These are phyloP conservation scores for Chaetoceros tenuissimus DNA, from an alignment of 108 stramenopile species.

Conservation along the genomic window DNA sequence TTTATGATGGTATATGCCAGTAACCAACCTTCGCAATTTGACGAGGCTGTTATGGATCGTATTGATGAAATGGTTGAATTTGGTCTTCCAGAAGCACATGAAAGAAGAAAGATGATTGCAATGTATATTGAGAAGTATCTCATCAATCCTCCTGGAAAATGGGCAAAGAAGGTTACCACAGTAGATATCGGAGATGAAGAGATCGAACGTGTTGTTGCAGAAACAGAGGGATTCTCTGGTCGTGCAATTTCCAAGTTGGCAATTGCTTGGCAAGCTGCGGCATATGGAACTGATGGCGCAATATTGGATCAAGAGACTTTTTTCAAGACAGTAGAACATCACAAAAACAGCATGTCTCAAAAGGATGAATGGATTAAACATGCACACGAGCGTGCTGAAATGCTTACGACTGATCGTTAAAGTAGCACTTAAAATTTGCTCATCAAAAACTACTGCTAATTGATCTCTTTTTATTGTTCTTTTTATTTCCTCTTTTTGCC, in stretches of 20 bases:
- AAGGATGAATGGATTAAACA: constrained; percentile 78
- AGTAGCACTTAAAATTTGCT: neutral
- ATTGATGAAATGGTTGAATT: constrained; percentile 99
- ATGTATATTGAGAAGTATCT: constrained; percentile 97
- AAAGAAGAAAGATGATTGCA: constrained; percentile 88
- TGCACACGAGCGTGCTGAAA: constrained; percentile 51
- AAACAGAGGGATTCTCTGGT: constrained; percentile 93
- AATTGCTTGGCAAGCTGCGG: constrained; percentile 98
- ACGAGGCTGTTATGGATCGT: constrained; percentile 97
- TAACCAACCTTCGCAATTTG: constrained; percentile 97
- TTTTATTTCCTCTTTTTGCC: constrained; percentile 4
- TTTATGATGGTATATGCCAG: constrained; percentile 99
- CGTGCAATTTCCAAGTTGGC: constrained; percentile 97
- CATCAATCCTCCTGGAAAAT: constrained; percentile 63
- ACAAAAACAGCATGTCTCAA: constrained; percentile 67
- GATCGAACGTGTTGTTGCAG: constrained; percentile 74
- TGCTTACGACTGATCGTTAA: constrained; percentile 60
- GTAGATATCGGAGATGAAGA: constrained; percentile 76
- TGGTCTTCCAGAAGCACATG: constrained; percentile 76
- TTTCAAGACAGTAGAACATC: constrained; percentile 73
- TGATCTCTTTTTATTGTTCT: neutral
- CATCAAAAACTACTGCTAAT: no score
- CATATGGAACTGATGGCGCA: constrained; percentile 90
- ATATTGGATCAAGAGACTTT: constrained; percentile 71
- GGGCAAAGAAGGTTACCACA: constrained; percentile 70